These are phyloP conservation scores for Thielaviopsis ethacetica DNA, from an alignment of 2,329 filamentous ascomycete genomes.

Conservation along the genomic window DNA sequence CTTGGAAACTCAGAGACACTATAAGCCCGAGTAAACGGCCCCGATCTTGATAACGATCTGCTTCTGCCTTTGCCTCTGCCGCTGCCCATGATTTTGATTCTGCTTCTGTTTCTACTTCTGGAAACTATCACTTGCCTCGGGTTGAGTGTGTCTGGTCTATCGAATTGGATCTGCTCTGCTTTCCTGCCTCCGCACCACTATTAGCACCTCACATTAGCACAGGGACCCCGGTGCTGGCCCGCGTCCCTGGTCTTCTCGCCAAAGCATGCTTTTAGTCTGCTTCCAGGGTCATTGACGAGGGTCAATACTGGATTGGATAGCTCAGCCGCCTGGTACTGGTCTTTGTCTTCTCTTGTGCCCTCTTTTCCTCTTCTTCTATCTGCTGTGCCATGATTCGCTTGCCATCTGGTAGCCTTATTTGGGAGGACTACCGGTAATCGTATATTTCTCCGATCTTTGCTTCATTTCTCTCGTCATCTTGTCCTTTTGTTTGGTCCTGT, in stretches of 20 bases:
- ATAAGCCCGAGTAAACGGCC: background rate
- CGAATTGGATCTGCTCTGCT: background rate
- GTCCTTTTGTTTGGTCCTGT: slow-evolving; percentile 1
- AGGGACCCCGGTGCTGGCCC: background rate
- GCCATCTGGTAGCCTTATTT: background rate
- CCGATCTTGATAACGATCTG: background rate
- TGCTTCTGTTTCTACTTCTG: background rate
- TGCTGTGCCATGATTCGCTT: background rate
- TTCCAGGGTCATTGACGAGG: background rate
- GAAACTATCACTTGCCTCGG: background rate
- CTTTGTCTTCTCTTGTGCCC: background rate
- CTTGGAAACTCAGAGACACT: background rate
- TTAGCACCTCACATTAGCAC: background rate
- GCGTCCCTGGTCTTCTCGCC: background rate
- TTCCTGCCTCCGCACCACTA: background rate
- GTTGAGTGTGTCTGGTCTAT: background rate
- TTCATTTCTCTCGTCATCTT: slow-evolving; percentile 1
- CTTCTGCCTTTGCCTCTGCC: background rate
- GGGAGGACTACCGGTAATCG: background rate
- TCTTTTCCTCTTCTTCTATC: background rate
- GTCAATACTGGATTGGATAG: background rate
- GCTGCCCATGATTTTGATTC: background rate
- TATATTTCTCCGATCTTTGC: background rate
- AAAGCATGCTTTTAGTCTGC: background rate
- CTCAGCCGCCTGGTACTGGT: background rate